Evolutionary conservation across 208 protist genomes (phyloP).

Genomic region (Balamuthia mandrillaris): DNA sequence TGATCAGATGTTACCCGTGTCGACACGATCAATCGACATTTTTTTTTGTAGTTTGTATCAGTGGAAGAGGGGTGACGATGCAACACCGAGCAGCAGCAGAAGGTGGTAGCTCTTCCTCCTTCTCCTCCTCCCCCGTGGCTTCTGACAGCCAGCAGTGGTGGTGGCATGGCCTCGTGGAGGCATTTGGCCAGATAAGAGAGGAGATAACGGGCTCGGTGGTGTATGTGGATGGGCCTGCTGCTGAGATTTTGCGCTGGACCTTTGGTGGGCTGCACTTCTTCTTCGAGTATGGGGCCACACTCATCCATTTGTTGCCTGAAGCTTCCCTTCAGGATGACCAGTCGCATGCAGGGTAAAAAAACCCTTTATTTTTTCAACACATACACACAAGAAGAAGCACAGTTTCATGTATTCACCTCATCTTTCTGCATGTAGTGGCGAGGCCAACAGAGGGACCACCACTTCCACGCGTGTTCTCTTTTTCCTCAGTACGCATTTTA

Average conservation of each 20-base stretch:
- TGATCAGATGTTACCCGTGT: too few relatives aligned
- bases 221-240: background rate
- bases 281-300: background rate
- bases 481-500: background rate
- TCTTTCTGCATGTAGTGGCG: background rate
- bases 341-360: too few relatives aligned
- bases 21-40: too few relatives aligned
- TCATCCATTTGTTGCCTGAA: background rate
- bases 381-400: too few relatives aligned
- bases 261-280: slow-evolving; percentile 24
- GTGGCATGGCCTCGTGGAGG: too few relatives aligned
- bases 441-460: background rate
- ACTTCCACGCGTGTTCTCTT: background rate
- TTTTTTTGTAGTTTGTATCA: too few relatives aligned
- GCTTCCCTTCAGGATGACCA: background rate
- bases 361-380: background rate
- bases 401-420: background rate
- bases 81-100: too few relatives aligned
- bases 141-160: too few relatives aligned
- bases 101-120: too few relatives aligned
- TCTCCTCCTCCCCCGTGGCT: too few relatives aligned
- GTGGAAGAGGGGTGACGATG: too few relatives aligned
- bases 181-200: background rate
- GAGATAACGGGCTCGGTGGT: background rate
- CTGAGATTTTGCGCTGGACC: slow-evolving; percentile 10